These are phyloP conservation scores for Fonsecaea pugnacius DNA, from an alignment of 2,329 filamentous ascomycete species.

Conservation along the genomic window DNA sequence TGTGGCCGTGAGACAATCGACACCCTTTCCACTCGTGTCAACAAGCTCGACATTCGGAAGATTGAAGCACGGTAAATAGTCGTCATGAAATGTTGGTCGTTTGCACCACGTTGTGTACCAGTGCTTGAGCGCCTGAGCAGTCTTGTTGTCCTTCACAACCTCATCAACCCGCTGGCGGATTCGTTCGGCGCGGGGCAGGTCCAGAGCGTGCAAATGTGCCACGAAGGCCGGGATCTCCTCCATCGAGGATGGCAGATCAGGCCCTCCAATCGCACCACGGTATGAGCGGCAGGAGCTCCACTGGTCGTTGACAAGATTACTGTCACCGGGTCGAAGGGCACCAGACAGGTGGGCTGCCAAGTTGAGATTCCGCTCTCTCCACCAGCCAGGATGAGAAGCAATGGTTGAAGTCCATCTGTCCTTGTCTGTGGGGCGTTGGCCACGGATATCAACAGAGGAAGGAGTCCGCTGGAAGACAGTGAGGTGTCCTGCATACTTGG, in stretches of 20 bases:
- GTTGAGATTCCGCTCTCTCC: conserved; percentile 15
- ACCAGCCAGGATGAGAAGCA: conserved; percentile 16
- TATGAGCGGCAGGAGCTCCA: background rate
- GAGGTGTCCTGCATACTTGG: conserved; percentile 50
- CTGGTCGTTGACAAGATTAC: conserved; percentile 15
- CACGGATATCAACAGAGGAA: conserved; percentile 38
- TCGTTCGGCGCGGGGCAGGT: conserved; percentile 49
- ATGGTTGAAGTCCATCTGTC: background rate
- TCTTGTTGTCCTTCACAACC: conserved; percentile 56
- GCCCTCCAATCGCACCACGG: conserved; percentile 9
- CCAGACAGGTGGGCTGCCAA: conserved; percentile 8
- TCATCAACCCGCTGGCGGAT: conserved; percentile 54
- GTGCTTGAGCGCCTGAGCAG: conserved; percentile 58
- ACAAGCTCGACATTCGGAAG: conserved; percentile 43
- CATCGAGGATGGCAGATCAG: background rate
- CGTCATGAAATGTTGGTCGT: conserved; percentile 63
- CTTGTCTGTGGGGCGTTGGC: conserved; percentile 10
- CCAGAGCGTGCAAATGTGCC: conserved; percentile 39
- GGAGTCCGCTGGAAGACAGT: conserved; percentile 44
- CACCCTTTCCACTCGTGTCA: conserved; percentile 58
- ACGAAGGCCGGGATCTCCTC: conserved; percentile 25
- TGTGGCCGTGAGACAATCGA: conserved; percentile 50
- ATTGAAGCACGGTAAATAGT: conserved; percentile 45
- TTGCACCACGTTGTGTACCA: conserved; percentile 67
- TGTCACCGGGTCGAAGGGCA: background rate